These are phyloP conservation scores for Fragilariopsis cylindrus DNA, from an alignment of 108 stramenopile genomes.

Conservation along the genomic window DNA sequence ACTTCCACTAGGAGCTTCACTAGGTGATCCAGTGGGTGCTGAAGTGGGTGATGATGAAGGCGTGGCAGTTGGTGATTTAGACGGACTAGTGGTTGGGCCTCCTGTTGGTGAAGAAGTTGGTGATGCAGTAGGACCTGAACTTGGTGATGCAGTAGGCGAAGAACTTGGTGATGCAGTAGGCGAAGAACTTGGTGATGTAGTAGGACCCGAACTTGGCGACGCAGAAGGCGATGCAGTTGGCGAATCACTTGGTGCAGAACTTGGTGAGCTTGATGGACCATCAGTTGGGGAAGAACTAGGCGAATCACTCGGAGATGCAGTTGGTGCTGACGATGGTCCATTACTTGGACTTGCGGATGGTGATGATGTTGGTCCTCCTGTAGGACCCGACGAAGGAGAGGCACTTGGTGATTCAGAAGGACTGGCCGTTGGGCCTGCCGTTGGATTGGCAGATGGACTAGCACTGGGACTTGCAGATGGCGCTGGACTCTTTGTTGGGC, in stretches of 20 bases:
- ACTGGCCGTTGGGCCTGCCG: not conserved
- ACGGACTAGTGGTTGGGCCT: constrained; percentile 6
- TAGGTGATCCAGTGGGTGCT: constrained; percentile 10
- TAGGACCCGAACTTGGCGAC: not conserved
- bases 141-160: not conserved
- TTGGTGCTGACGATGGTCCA: constrained; percentile 18
- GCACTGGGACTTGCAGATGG: constrained; percentile 15
- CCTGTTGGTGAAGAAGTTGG: not conserved
- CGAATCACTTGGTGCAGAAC: not conserved
- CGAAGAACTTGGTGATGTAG: not conserved
- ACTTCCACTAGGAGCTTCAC: constrained; percentile 13
- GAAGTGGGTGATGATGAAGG: constrained; percentile 9
- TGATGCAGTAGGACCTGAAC: not conserved
- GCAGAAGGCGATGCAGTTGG: constrained; percentile 1
- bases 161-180: not conserved
- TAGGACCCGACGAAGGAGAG: constrained; percentile 12
- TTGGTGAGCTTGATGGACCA: not conserved
- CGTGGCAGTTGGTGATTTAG: constrained; percentile 1
- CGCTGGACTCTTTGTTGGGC: constrained; percentile 6
- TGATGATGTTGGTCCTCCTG: constrained; percentile 11
- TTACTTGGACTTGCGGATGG: constrained; percentile 1
- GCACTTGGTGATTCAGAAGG: constrained; percentile 15
- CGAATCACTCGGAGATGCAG: not conserved
- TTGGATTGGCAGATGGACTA: constrained; percentile 12
- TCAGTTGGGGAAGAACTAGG: constrained; percentile 1